phyloP scores from a whole-genome alignment of 495 filamentous ascomycete species.

The Ramalina intermedia region DNA sequence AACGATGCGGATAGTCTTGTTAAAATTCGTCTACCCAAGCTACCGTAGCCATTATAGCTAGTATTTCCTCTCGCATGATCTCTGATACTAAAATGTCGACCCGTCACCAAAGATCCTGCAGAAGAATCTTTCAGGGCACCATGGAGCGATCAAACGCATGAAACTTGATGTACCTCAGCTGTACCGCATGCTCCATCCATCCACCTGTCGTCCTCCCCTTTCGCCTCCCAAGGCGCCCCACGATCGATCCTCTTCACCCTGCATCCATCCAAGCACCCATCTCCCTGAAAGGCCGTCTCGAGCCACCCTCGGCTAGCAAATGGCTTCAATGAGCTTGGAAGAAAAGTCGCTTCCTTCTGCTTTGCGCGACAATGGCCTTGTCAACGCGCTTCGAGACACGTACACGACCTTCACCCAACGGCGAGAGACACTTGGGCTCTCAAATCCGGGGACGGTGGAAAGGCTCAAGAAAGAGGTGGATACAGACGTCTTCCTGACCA shows the following conservation, averaged over 20 bases:
- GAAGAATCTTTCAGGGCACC: too few relatives aligned
- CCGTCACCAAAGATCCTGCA: too few relatives aligned
- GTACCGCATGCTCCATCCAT: too few relatives aligned
- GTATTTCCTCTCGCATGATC: too few relatives aligned
- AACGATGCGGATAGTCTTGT: too few relatives aligned
- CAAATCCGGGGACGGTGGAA: slow-evolving; percentile 86
- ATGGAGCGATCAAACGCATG: too few relatives aligned
- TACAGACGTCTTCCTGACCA: slow-evolving; percentile 85
- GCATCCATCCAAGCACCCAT: neutral
- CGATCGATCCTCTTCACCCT: neutral
- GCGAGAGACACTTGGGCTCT: slow-evolving; percentile 72
- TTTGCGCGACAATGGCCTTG: slow-evolving; percentile 57
- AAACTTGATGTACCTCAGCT: too few relatives aligned
- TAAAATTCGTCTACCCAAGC: too few relatives aligned
- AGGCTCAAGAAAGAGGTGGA: slow-evolving; percentile 83
- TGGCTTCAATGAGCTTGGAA: slow-evolving; percentile 34
- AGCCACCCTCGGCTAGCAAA: neutral
- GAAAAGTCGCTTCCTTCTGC: slow-evolving; percentile 33
- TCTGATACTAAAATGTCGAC: too few relatives aligned
- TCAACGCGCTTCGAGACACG: slow-evolving; percentile 54
- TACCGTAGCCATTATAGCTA: too few relatives aligned
- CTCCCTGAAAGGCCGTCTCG: neutral
- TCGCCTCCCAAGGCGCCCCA: neutral
- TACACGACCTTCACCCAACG: slow-evolving; percentile 73
- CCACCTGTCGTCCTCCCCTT: too few relatives aligned